Percentiles rank a stretch among this genome's conserved stretches.
These are phyloP conservation scores for Phragmites australis DNA, from an alignment of 176 grass and related monocot genomes.

Conservation along the genomic window DNA sequence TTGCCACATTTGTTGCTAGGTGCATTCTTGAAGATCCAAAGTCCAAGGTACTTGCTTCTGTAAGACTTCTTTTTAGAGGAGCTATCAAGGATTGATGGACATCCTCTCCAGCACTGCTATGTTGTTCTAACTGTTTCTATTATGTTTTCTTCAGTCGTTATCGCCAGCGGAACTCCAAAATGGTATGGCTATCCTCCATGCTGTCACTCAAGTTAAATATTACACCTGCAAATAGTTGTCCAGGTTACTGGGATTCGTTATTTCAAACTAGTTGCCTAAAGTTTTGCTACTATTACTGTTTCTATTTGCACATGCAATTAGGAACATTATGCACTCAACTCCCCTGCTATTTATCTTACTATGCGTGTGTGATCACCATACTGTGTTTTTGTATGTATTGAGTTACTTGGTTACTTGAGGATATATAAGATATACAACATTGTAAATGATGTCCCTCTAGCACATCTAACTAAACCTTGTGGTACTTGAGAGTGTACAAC, in stretches of 20 bases:
- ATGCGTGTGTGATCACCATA: background rate
- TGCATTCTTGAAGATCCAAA: constrained; percentile 93
- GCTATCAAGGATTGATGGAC: background rate
- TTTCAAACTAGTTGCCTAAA: background rate
- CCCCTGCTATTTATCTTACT: background rate
- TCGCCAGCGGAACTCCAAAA: constrained; percentile 69
- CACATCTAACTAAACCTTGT: background rate
- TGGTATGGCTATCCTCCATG: constrained; percentile 44
- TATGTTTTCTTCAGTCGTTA: constrained; percentile 60
- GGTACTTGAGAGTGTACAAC: background rate
- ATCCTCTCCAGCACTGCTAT: background rate
- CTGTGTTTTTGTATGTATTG: background rate
- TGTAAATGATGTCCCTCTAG: background rate
- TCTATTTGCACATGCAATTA: background rate
- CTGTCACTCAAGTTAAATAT: constrained; percentile 6
- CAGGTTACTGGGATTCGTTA: background rate
- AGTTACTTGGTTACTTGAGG: background rate
- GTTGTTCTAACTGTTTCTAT: constrained; percentile 49
- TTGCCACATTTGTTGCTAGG: constrained; percentile 80
- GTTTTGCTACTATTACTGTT: background rate
- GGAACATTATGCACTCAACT: background rate
- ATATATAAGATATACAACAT: background rate
- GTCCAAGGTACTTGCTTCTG: constrained; percentile 65
- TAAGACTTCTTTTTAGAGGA: background rate
- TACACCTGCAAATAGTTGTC: background rate